A percentile compares a stretch with the other conserved stretches of the same genome.
These are phyloP conservation scores for Durotheca rogersii DNA, from an alignment of 495 filamentous ascomycete species.

Conservation along the genomic window DNA sequence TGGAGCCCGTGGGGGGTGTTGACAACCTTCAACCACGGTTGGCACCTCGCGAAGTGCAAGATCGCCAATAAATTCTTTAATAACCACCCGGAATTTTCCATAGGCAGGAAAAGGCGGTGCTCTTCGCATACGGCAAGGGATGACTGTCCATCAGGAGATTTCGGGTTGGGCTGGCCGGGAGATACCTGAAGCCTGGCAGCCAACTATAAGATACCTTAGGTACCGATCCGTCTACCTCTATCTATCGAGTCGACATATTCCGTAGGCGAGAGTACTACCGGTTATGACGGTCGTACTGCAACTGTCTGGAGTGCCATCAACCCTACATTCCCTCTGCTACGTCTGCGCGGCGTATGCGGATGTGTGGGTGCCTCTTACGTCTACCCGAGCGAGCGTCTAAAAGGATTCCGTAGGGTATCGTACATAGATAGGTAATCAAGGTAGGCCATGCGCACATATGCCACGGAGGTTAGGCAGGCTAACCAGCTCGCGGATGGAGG, in stretches of 20 bases:
- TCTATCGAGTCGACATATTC: too few species aligned
- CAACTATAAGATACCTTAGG: too few species aligned
- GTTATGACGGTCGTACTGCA: too few species aligned
- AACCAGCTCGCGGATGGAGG: not conserved
- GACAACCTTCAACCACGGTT: constrained; percentile 26
- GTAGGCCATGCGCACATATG: constrained; percentile 27
- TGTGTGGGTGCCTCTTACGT: too few species aligned
- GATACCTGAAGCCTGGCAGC: constrained; percentile 5
- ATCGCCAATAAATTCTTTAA: constrained; percentile 27
- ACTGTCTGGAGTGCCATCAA: too few species aligned
- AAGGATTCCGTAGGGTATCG: too few species aligned
- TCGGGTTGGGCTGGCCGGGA: constrained; percentile 8
- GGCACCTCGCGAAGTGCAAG: constrained; percentile 24
- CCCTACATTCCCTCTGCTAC: too few species aligned
- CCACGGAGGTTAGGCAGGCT: not conserved
- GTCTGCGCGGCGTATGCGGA: too few species aligned
- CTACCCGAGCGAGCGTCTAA: too few species aligned
- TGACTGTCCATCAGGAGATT: not conserved
- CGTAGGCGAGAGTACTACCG: too few species aligned
- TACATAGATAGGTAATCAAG: constrained; percentile 11
- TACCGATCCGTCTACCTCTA: too few species aligned
- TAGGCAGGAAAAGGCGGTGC: constrained; percentile 6
- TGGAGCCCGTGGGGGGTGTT: constrained; percentile 29
- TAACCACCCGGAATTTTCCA: constrained; percentile 24
- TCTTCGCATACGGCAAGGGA: not conserved